Evolutionary conservation across 2,329 filamentous ascomycete species (phyloP).

Genomic region (Dactylellina drechsleri): DNA sequence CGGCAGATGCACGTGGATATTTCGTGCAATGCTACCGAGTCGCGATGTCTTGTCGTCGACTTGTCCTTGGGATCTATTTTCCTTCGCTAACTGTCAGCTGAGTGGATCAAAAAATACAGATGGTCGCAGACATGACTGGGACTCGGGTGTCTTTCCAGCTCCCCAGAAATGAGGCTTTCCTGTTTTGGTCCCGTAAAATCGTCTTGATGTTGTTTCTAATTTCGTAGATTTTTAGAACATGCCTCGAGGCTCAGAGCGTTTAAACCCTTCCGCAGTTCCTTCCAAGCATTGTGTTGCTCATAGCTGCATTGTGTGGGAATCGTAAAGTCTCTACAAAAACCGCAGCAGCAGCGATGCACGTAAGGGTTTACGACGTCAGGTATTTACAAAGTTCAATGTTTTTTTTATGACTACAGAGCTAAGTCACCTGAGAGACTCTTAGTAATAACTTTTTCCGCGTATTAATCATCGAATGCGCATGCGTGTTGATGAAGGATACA

Average conservation of each 20-base stretch:
- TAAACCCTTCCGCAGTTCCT: too few species aligned
- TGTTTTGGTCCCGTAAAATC: background rate
- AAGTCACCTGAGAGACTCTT: too few species aligned
- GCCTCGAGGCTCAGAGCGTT: too few species aligned
- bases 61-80: conserved; percentile 1
- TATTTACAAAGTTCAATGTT: background rate
- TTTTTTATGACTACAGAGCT: background rate
- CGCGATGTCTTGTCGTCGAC: conserved; percentile 26
- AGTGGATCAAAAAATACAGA: background rate
- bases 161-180: conserved; percentile 22
- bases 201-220: too few species aligned
- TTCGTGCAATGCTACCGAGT: conserved; percentile 15
- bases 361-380: conserved; percentile 27
- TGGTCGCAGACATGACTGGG: conserved; percentile 6
- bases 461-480: too few species aligned
- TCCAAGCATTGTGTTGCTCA: conserved; percentile 34
- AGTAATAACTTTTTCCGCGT: too few species aligned
- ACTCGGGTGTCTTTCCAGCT: conserved; percentile 41
- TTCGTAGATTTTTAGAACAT: too few species aligned
- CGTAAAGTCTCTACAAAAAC: conserved; percentile 12
- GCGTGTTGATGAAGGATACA: too few species aligned
- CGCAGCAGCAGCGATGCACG: conserved; percentile 26
- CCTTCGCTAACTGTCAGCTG: conserved; percentile 9
- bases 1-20: conserved; percentile 9
- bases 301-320: background rate